These are phyloP conservation scores for Tuber borchii DNA, from an alignment of 495 filamentous ascomycete species.

Conservation along the genomic window DNA sequence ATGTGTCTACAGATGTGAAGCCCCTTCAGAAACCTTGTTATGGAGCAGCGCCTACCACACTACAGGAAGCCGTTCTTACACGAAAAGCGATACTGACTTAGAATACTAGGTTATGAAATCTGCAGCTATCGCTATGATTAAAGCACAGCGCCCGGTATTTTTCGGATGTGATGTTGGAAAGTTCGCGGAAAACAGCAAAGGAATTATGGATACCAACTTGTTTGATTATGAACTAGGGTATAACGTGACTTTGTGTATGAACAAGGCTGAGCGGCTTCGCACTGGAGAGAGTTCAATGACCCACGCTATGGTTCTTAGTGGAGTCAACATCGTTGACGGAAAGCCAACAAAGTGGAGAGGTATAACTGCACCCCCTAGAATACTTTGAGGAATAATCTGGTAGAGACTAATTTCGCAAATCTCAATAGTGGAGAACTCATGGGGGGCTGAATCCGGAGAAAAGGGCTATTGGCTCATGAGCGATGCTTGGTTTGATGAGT, in stretches of 20 bases:
- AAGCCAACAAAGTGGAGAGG: conserved; percentile 62
- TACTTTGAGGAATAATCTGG: neutral
- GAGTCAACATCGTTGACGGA: conserved; percentile 63
- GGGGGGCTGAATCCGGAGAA: conserved; percentile 60
- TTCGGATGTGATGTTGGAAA: conserved; percentile 86
- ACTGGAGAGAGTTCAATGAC: conserved; percentile 75
- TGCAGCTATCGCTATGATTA: conserved; percentile 68
- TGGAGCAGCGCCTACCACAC: neutral
- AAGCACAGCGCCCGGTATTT: conserved; percentile 69
- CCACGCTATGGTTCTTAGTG: conserved; percentile 85
- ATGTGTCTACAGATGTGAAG: conserved; percentile 60
- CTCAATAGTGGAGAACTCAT: conserved; percentile 65
- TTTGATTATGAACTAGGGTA: conserved; percentile 73
- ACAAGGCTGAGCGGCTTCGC: conserved; percentile 63
- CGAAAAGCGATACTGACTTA: conserved; percentile 6
- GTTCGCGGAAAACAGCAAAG: conserved; percentile 56
- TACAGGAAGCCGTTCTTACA: neutral
- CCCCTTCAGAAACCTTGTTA: conserved; percentile 8
- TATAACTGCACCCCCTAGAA: neutral
- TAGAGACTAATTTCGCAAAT: neutral
- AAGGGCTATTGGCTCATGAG: conserved; percentile 84
- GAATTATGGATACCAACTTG: conserved; percentile 69
- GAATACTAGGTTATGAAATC: conserved; percentile 53
- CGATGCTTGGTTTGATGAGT: conserved; percentile 82
- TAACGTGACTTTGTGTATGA: conserved; percentile 60